Conservation (phyloP, 768 basidiomycete genomes). For the Epithele typhae region DNA sequence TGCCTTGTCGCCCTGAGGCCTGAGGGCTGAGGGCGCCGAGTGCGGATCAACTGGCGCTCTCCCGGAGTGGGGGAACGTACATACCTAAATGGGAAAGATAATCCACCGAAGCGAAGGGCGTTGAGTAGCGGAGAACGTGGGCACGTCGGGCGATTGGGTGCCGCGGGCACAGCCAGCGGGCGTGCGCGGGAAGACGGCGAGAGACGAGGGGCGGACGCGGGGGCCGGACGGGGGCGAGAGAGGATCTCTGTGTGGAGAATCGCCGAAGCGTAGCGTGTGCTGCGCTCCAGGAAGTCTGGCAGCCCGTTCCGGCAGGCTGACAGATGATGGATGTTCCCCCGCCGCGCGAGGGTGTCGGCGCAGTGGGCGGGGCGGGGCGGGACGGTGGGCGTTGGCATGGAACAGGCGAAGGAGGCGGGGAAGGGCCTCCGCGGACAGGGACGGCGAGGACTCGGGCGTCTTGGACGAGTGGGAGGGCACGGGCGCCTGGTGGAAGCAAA, state of each 20-base stretch:
- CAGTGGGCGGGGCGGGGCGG: not conserved
- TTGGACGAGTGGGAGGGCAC: slow-evolving; percentile 25
- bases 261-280: not conserved
- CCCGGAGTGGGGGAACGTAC: too few species aligned
- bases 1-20: too few species aligned
- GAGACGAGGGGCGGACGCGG: too few species aligned
- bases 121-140: slow-evolving; percentile 2
- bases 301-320: not conserved
- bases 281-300: not conserved
- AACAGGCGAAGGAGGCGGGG: not conserved
- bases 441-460: slow-evolving; percentile 16
- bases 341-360: not conserved
- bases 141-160: not conserved
- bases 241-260: not conserved
- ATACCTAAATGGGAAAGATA: too few species aligned
- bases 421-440: not conserved
- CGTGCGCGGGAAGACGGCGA: not conserved
- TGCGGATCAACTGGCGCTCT: too few species aligned
- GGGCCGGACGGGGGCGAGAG: not conserved
- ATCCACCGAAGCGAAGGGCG: too few species aligned
- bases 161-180: not conserved
- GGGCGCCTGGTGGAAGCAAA: slow-evolving; percentile 19
- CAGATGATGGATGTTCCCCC: slow-evolving; percentile 7
- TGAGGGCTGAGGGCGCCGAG: too few species aligned
- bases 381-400: slow-evolving; percentile 4